phyloP scores from a whole-genome alignment of 2,329 filamentous ascomycete genomes.

The Xylariaceae sp. region DNA sequence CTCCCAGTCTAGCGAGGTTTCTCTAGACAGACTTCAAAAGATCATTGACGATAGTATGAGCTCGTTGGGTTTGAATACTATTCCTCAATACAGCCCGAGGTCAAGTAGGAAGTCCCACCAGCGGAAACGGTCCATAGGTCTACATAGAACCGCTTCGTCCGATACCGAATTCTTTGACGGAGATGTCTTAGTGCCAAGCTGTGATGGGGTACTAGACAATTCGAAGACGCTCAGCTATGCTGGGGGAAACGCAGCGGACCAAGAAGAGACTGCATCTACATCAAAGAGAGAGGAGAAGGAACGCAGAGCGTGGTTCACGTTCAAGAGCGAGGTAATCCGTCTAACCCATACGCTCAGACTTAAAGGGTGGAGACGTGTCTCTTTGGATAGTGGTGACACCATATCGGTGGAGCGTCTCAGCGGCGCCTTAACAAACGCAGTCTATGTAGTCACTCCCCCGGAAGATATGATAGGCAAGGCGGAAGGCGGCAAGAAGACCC shows the following conservation, averaged over 20 bases:
- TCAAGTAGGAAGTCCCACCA: slow-evolving; percentile 50
- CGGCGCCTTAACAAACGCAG: slow-evolving; percentile 93
- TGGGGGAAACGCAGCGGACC: slow-evolving; percentile 55
- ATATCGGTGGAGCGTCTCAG: slow-evolving; percentile 80
- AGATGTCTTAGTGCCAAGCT: slow-evolving; percentile 83
- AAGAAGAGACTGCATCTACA: slow-evolving; percentile 50
- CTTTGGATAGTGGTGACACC: slow-evolving; percentile 71
- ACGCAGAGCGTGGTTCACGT: slow-evolving; percentile 78
- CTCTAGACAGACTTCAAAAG: slow-evolving; percentile 79
- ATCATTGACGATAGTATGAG: slow-evolving; percentile 76
- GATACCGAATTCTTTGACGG: slow-evolving; percentile 86
- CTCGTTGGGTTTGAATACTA: slow-evolving; percentile 55
- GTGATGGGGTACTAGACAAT: slow-evolving; percentile 87
- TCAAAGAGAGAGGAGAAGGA: slow-evolving; percentile 67
- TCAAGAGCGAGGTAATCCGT: slow-evolving; percentile 91
- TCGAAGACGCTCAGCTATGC: slow-evolving; percentile 83
- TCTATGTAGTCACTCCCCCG: slow-evolving; percentile 91
- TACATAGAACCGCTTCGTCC: slow-evolving; percentile 66
- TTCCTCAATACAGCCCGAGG: slow-evolving; percentile 53
- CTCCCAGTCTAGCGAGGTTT: slow-evolving; percentile 73
- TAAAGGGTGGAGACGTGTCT: slow-evolving; percentile 89
- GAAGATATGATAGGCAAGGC: slow-evolving; percentile 57
- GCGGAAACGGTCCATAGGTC: slow-evolving; percentile 45
- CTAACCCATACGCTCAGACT: slow-evolving; percentile 86
- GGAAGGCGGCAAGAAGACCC: slow-evolving; percentile 51